Evolutionary conservation across 257 asterid species (phyloP), one percentile per base, ranked within the genome.

Genomic region (Fraxinus anomala): DNA sequence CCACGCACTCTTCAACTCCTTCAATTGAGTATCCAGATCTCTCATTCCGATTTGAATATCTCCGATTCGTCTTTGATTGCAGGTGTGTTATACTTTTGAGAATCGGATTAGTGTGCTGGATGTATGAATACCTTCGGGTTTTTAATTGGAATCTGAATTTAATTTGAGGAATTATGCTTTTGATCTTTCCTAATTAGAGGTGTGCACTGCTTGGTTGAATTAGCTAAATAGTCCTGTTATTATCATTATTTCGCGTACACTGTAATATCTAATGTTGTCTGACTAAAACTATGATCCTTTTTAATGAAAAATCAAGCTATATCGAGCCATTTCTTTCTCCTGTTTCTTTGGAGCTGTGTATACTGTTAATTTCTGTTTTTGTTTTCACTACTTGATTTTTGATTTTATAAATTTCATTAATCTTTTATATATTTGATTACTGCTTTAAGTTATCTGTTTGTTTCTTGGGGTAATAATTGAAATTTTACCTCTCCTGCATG

Each of bases 21-120:
- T 70, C 66, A 8, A 30, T 31, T 34, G 37, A 61, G 61, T 66
- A 73, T 83, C 80, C 72, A 74, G 82, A 80, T 54, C 76, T 71
- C 33, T 51, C 82, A 16, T 31, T 70, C 80, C 36, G 69, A 63
- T 63, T 63, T 3, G 36, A 26, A 63, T 23, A 28, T 30, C 66
- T 42, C 56, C 17, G 37, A 19, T 65, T 75, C 31, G 5, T 13
- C 73, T 75, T 72, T 72, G 81, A 82, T 49, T 81, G 69, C 69
- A 68, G 72, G 40, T 75, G 33, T 70, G 79, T 42, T 26, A 21
- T 82, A 78, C 56, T 5, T 5, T 24, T 47, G 70, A 26, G 30
- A 77, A 42, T 73, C 68, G 30, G 70, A 66, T 39, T 61, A 39
- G 42, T 70, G 28, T 79, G 68, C 80, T 77, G 30, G 68, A 82